A percentile compares a stretch with the other conserved stretches of the same genome.
These are phyloP conservation scores for Diplodia sapinea DNA, from an alignment of 2,329 filamentous ascomycete species.

Conservation along the genomic window DNA sequence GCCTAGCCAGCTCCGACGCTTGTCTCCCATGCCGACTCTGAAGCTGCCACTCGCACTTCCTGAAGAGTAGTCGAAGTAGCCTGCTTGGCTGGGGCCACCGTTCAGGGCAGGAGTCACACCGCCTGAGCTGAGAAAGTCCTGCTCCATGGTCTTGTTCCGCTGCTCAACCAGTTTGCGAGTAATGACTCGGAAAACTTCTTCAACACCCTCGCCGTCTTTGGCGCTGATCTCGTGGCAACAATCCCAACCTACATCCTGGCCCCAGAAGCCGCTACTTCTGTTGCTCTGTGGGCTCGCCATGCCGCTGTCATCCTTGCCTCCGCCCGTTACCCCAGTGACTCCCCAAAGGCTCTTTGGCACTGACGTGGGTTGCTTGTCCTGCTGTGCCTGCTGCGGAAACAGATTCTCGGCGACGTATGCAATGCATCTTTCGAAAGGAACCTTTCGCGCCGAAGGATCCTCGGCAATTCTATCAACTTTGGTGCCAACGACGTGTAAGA, in stretches of 20 bases:
- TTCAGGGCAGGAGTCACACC: constrained; percentile 54
- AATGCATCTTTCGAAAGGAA: constrained; percentile 94
- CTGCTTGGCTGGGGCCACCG: constrained; percentile 42
- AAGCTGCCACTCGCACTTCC: constrained; percentile 63
- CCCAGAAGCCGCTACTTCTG: constrained; percentile 79
- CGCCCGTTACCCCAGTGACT: constrained; percentile 37
- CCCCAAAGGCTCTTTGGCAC: constrained; percentile 37
- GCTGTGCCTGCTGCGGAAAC: constrained; percentile 60
- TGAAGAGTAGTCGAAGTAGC: constrained; percentile 57
- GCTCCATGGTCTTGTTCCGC: constrained; percentile 61
- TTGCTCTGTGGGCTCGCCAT: constrained; percentile 55
- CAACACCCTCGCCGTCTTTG: constrained; percentile 91
- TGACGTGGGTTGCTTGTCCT: constrained; percentile 33
- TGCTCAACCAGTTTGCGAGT: constrained; percentile 85
- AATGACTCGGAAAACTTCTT: constrained; percentile 92
- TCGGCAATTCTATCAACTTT: constrained; percentile 80
- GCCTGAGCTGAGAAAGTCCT: constrained; percentile 54
- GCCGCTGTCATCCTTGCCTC: constrained; percentile 48
- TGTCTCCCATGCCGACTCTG: constrained; percentile 63
- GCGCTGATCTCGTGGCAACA: constrained; percentile 97
- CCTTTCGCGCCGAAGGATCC: constrained; percentile 77
- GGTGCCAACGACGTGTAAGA: constrained; percentile 90
- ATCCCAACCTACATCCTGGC: constrained; percentile 92
- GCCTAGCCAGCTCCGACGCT: constrained; percentile 70
- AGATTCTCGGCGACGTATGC: constrained; percentile 82